Evolutionary conservation across 2,329 filamentous ascomycete species (phyloP).

Genomic region (Aspergillus proliferans): DNA sequence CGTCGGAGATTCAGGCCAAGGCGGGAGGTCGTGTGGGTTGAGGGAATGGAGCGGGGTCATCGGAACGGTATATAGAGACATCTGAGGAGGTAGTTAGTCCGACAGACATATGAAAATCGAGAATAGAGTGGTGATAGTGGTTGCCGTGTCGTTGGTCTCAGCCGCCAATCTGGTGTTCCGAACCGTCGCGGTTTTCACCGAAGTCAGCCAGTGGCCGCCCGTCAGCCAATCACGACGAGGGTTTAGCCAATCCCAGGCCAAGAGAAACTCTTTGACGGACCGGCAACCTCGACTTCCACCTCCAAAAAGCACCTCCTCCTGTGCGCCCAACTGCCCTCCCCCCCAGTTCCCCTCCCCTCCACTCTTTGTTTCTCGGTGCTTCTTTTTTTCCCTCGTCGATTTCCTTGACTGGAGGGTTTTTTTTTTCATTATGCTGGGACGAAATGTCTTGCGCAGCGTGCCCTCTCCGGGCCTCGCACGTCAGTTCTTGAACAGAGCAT

Average conservation of each 20-base stretch:
- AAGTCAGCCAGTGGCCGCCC: conserved; percentile 21
- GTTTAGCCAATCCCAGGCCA: conserved; percentile 32
- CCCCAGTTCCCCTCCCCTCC: conserved; percentile 18
- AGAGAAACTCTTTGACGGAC: conserved; percentile 29
- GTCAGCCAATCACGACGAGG: conserved; percentile 31
- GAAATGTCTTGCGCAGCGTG: conserved; percentile 82
- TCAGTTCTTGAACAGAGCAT: conserved; percentile 64
- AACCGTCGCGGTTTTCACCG: conserved; percentile 34
- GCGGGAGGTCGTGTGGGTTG: conserved; percentile 1
- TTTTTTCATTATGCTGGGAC: conserved; percentile 74
- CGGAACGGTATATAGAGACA: neutral
- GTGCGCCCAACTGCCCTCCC: conserved; percentile 19
- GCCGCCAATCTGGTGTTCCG: conserved; percentile 22
- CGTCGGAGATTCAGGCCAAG: conserved; percentile 24
- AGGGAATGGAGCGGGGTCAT: conserved; percentile 1
- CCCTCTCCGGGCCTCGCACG: conserved; percentile 74
- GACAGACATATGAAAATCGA: neutral
- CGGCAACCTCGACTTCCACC: conserved; percentile 31
- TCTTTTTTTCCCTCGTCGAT: conserved; percentile 21
- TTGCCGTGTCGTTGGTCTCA: conserved; percentile 1
- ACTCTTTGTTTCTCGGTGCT: conserved; percentile 26
- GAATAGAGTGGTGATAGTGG: neutral
- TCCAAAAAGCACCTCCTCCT: conserved; percentile 28
- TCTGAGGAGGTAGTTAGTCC: neutral
- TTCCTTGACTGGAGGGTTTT: conserved; percentile 31